A percentile compares a stretch with the other conserved stretches of the same genome.
Conservation (phyloP, 345 rosid genomes). For the Angophora floribunda region DNA sequence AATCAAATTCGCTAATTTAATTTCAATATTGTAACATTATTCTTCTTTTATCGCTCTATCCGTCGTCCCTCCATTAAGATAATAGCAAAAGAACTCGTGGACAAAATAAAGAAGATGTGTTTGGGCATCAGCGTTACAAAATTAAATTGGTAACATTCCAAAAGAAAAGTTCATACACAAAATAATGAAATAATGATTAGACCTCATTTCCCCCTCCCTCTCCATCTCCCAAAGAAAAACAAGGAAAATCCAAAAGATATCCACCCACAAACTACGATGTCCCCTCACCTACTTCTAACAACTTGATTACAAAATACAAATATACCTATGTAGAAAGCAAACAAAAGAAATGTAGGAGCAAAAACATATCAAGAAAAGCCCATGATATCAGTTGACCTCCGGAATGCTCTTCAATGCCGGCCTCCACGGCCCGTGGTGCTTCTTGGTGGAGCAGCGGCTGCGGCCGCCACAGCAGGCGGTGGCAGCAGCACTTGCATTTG, state of each 20-base stretch:
- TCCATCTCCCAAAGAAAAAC: background rate
- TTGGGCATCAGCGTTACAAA: background rate
- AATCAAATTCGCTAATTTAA: background rate
- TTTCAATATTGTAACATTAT: background rate
- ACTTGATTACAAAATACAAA: background rate
- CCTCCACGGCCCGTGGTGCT: slow-evolving; percentile 38
- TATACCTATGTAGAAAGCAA: background rate
- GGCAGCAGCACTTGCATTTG: background rate
- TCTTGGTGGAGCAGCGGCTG: background rate
- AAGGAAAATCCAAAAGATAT: background rate
- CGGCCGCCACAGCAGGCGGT: too few relatives aligned
- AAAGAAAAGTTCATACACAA: background rate
- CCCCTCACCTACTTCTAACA: background rate
- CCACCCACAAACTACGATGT: background rate
- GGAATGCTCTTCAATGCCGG: slow-evolving; percentile 71
- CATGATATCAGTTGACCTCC: slow-evolving; percentile 29
- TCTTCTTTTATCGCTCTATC: background rate
- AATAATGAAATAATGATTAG: background rate
- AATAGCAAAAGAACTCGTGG: background rate
- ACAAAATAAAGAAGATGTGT: background rate
- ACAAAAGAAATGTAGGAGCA: background rate
- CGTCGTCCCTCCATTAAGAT: background rate
- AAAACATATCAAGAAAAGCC: background rate
- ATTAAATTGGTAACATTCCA: background rate
- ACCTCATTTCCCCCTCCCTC: background rate